phyloP scores from a whole-genome alignment of 148 eudicot species.

The Rhododendron mucronatum region DNA sequence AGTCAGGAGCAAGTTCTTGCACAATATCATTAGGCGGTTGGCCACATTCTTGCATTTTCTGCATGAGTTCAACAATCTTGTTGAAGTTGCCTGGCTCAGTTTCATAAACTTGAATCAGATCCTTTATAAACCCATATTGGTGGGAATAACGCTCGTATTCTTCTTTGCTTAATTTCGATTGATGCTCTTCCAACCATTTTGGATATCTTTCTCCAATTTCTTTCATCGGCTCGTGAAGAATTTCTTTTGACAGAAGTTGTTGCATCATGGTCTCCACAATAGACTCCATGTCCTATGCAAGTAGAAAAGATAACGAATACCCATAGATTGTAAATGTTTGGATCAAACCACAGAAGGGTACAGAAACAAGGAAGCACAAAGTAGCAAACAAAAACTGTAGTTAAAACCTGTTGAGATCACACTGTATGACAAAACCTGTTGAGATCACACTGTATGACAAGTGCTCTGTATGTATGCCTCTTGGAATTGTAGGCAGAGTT shows the following conservation, averaged over 20 bases:
- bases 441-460: no score
- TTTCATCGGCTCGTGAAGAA: slow-evolving; percentile 94
- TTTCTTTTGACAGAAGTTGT: slow-evolving; percentile 85
- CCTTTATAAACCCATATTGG: slow-evolving; percentile 73
- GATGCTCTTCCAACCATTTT: slow-evolving; percentile 86
- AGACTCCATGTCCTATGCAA: slow-evolving; percentile 82
- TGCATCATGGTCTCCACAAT: slow-evolving; percentile 98
- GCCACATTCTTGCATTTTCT: slow-evolving; percentile 99
- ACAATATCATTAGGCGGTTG: slow-evolving; percentile 96
- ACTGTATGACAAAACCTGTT: no score
- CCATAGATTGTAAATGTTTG: neutral
- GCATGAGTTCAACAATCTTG: slow-evolving; percentile 97
- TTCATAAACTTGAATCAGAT: slow-evolving; percentile 79
- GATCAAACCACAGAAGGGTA: neutral
- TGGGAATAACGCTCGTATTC: slow-evolving; percentile 68
- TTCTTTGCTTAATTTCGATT: slow-evolving; percentile 52
- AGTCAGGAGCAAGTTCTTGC: slow-evolving; percentile 87
- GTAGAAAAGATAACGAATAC: neutral
- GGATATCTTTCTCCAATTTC: slow-evolving; percentile 95
- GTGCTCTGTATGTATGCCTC: neutral
- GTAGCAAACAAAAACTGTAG: neutral
- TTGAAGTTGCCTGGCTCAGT: slow-evolving; percentile 78
- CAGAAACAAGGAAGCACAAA: neutral
- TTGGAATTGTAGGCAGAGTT: neutral
- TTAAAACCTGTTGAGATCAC: neutral